These are phyloP conservation scores for Rhizoclosmatium sp. DNA, from an alignment of 192 early-diverging fungal genomes.

Conservation along the genomic window DNA sequence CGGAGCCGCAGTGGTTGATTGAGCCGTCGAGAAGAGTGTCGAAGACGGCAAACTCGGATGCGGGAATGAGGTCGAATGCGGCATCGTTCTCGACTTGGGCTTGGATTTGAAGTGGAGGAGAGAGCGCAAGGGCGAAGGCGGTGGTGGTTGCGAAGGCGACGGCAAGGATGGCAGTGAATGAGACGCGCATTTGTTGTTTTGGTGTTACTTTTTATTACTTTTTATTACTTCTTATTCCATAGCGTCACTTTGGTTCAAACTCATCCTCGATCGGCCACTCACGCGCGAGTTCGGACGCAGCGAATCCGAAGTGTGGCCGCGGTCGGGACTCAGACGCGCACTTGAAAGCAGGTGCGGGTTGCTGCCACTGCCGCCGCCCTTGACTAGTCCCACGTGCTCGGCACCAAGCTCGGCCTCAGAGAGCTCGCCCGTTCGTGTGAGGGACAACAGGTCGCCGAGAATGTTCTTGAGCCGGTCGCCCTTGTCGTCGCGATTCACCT, in stretches of 20 bases:
- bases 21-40: slow-evolving; percentile 16
- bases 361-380: too few species aligned
- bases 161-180: neutral
- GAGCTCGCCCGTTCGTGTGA: neutral
- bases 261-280: too few species aligned
- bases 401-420: too few species aligned
- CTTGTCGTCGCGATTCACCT: slow-evolving; percentile 21
- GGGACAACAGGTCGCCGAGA: slow-evolving; percentile 14
- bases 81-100: neutral
- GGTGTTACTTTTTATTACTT: neutral
- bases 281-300: too few species aligned
- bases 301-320: too few species aligned
- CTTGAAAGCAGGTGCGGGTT: too few species aligned
- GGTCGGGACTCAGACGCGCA: too few species aligned
- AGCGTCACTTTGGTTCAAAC: too few species aligned
- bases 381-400: too few species aligned
- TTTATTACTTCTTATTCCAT: too few species aligned
- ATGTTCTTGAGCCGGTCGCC: slow-evolving; percentile 25
- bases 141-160: neutral
- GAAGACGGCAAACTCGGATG: neutral
- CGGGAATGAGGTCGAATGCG: neutral
- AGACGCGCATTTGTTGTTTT: neutral
- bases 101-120: neutral
- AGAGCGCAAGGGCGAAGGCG: neutral
- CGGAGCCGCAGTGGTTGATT: slow-evolving; percentile 38